Base-by-base conservation (phyloP, 495 filamentous ascomycete genomes). In the Penicillium malachiteum region DNA sequence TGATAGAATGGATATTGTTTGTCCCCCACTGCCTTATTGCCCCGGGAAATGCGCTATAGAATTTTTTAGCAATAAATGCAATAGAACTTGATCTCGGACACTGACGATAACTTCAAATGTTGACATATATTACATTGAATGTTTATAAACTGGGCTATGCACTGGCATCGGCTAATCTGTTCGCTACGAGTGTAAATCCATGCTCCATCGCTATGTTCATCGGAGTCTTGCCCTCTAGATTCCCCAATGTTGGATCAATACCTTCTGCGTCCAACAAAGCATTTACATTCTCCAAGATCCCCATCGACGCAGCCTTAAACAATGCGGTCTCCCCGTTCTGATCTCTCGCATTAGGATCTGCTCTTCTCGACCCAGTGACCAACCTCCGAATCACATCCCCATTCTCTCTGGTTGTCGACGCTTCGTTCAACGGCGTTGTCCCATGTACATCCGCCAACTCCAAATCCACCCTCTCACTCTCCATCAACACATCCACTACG, bases 311-410 rank as follows among this genome's bases (percentile, higher is more conserved):
- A 33, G 66, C 66, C 33, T 35, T 48, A 33, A 56, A 56, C 35
- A 69, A 41, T 10, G 64, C 61, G 6, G 66, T 67, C 32, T 54
- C 53, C 3, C 55, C 52, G 17, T 62, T 54, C n/a, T 55, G 35
- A 37, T 69, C 55, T 5, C 39, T 52, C 3, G 57, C 58, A 50
- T 67, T 63, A 0, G 52, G 50, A 55, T 66, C 35, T 10, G 56
- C 56, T 12, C 39, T 45, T n/a, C 57, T 21, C 26, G 46, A 7
- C 31, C 56, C 63, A n/a, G 38, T 35, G 16, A 66, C 38, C 11
- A 62, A 35, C 40, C 5, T 48, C 18, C 33, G 38, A 16, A 66
- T 56, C 16, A 62, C 43, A 26, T 30, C 33, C 1, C 31, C 43
- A 14, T 55, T 54, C 13, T 49, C 45, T 4, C 32, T 18, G 2